A percentile compares a stretch with the other conserved stretches of the same genome.
phyloP scores from a whole-genome alignment of 441 rosid genomes.

The Manihot esculenta region DNA sequence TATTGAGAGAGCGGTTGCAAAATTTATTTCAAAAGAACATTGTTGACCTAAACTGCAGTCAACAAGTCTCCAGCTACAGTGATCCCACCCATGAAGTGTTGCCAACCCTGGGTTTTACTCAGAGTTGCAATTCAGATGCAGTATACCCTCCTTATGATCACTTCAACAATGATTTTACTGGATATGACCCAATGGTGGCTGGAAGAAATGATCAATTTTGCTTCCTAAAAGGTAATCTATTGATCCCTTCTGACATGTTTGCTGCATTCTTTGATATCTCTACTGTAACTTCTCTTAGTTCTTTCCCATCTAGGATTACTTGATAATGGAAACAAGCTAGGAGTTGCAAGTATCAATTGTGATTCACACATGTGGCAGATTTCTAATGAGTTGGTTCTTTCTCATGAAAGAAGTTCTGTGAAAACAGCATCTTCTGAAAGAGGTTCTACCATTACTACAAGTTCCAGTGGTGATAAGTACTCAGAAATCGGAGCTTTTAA shows the following conservation, averaged over 20 bases:
- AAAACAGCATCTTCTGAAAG: slow-evolving; percentile 23
- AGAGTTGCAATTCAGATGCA: slow-evolving; percentile 13
- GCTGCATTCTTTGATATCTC: neutral
- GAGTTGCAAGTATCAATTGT: slow-evolving; percentile 16
- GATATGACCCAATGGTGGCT: slow-evolving; percentile 1
- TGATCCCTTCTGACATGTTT: slow-evolving; percentile 1
- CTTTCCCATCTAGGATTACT: slow-evolving; percentile 17
- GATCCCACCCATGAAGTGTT: slow-evolving; percentile 3
- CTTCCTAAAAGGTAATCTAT: slow-evolving; percentile 22
- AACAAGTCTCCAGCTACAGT: slow-evolving; percentile 19
- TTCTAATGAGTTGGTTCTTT: slow-evolving; percentile 20
- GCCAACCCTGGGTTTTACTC: slow-evolving; percentile 23
- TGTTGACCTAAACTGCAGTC: slow-evolving; percentile 17
- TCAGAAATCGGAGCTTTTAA: slow-evolving; percentile 27
- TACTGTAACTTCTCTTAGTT: neutral
- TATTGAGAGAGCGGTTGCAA: slow-evolving; percentile 20
- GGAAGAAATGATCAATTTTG: slow-evolving; percentile 16
- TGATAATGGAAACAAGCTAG: slow-evolving; percentile 7
- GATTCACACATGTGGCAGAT: slow-evolving; percentile 12
- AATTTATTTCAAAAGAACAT: slow-evolving; percentile 13
- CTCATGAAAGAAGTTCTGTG: slow-evolving; percentile 28
- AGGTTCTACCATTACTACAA: slow-evolving; percentile 27
- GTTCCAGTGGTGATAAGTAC: slow-evolving; percentile 25
- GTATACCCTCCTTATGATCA: slow-evolving; percentile 15
- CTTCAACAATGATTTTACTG: slow-evolving; percentile 3